Base-by-base conservation (phyloP, 1,284 basidiomycete genomes). In the Rhodotorula sp. region DNA sequence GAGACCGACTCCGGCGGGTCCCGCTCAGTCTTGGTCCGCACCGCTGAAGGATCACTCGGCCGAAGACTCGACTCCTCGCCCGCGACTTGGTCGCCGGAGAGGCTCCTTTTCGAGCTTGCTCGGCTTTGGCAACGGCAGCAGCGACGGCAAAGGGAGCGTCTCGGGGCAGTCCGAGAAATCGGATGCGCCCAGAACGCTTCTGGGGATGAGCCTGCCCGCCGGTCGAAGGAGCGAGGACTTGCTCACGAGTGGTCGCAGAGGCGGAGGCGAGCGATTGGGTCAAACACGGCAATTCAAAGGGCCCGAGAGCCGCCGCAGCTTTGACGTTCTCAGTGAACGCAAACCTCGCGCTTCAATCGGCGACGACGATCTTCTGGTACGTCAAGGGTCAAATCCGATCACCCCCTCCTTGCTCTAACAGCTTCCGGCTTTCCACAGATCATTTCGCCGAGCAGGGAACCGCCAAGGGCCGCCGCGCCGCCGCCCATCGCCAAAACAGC, bases 141-240 rank as follows among this genome's bases (percentile, higher is more conserved):
- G 47, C 43, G 14, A 46, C 26, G 7, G 63, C 63, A 10, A 54
- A 60, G 23, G 62, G 62, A 5, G 34, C 26, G 26, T 10, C n/a
- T n/a, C 62, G 39, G 16, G 46, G 2, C 31, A 39, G 18, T 18
- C 62, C 26, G 15, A 65, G 26, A 73, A 73, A 49, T 43, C 39
- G 10, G 39, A 43, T 12, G 39, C 39, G 39, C 39, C 39, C 10
- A 43, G 39, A 43, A 65, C 60, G 54, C 16, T 71, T 39, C 43
- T 76, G 12, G 75, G 75, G 4, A 76, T 76, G 75, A 72, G 70
- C 49, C 18, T 74, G 18, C 47, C 65, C 0, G 67, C 70, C 26
- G 75, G 68, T 15, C 58, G 75, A 34, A 70, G 69, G 58, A 72
- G 70, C 58, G 75, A 71, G 34, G 75, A 76, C 31, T 54, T 76